phyloP scores from a whole-genome alignment of 495 filamentous ascomycete species.

The Parathielavia hyrcaniae region DNA sequence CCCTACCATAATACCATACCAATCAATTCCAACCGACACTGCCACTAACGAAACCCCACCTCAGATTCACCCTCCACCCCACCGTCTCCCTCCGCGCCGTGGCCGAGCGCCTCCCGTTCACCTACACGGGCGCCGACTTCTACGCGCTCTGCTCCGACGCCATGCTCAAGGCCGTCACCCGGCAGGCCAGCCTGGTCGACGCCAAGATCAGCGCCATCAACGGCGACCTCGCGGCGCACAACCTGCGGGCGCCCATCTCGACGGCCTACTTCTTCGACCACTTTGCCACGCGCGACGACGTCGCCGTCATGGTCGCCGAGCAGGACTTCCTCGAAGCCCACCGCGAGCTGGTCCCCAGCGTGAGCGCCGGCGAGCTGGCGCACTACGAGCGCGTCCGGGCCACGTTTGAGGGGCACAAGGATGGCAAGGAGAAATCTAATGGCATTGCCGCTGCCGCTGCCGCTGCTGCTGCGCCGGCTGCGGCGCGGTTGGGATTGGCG shows the following conservation, averaged over 20 bases:
- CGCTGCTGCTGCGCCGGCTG: constrained; percentile 10
- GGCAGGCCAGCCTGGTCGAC: constrained; percentile 79
- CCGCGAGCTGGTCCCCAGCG: constrained; percentile 80
- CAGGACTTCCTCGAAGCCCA: constrained; percentile 78
- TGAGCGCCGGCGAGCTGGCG: constrained; percentile 84
- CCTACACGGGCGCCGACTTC: constrained; percentile 93
- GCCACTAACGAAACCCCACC: not conserved
- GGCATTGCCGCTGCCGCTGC: not conserved
- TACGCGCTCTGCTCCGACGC: constrained; percentile 96
- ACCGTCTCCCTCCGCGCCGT: constrained; percentile 66
- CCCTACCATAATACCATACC: not conserved
- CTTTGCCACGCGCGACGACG: constrained; percentile 72
- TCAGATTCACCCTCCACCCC: constrained; percentile 73
- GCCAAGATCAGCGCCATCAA: constrained; percentile 67
- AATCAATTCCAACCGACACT: not conserved
- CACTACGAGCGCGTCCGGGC: constrained; percentile 83
- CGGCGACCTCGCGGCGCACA: constrained; percentile 27
- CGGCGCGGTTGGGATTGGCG: constrained; percentile 5
- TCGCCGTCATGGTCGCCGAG: constrained; percentile 78
- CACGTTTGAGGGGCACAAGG: constrained; percentile 58
- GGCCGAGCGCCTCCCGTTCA: constrained; percentile 78
- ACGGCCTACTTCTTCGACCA: constrained; percentile 96
- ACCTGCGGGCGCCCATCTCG: constrained; percentile 43
- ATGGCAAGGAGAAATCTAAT: constrained; percentile 44
- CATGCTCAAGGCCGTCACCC: constrained; percentile 96